These are phyloP conservation scores for Candida sonorensis DNA, from an alignment of 805 yeast genomes.

Conservation along the genomic window DNA sequence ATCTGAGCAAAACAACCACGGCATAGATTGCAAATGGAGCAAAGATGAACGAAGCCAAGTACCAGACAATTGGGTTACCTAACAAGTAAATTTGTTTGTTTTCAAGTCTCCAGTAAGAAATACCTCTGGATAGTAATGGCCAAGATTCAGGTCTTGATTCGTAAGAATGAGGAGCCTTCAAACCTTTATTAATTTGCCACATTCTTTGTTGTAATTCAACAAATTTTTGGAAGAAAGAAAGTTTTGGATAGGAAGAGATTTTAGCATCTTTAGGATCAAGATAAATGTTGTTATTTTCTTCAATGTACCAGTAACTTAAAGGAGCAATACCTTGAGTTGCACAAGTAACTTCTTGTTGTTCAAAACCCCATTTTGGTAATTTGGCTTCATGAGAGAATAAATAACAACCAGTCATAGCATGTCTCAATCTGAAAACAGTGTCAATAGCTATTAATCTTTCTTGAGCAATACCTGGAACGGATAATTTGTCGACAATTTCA, in stretches of 20 bases:
- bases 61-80: slow-evolving; percentile 81
- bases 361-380: slow-evolving; percentile 78
- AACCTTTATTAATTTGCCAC: slow-evolving; percentile 72
- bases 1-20: slow-evolving; percentile 43
- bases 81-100: slow-evolving; percentile 53
- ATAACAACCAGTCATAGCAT: slow-evolving; percentile 74
- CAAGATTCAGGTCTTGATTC: slow-evolving; percentile 68
- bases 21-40: slow-evolving; percentile 43
- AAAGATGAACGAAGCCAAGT: slow-evolving; percentile 54
- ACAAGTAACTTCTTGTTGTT: slow-evolving; percentile 80
- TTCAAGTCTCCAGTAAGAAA: slow-evolving; percentile 68
- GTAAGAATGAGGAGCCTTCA: slow-evolving; percentile 63
- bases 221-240: slow-evolving; percentile 52
- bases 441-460: slow-evolving; percentile 55
- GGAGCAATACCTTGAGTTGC: slow-evolving; percentile 61
- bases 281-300: slow-evolving; percentile 51
- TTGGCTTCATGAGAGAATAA: slow-evolving; percentile 70
- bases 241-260: slow-evolving; percentile 44
- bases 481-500: slow-evolving; percentile 54
- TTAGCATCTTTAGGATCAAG: slow-evolving; percentile 36
- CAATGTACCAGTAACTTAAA: slow-evolving; percentile 67
- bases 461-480: slow-evolving; percentile 47
- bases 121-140: slow-evolving; percentile 74
- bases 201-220: slow-evolving; percentile 61
- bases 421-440: slow-evolving; percentile 66